Evolutionary conservation across 345 rosid genomes (phyloP).

Genomic region (Erysimum cheiranthoides): DNA sequence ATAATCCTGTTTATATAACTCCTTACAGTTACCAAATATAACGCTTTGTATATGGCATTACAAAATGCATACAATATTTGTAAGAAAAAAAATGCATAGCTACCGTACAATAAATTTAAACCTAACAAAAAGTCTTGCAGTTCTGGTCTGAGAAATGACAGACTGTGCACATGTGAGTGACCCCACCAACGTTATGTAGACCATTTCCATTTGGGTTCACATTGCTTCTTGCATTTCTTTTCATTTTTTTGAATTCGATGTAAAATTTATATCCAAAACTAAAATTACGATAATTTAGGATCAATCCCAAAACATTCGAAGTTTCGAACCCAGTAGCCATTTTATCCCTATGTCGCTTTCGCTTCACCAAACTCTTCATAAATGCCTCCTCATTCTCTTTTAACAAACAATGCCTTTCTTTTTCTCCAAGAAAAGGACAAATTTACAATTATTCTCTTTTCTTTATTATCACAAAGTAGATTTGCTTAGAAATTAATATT

Average conservation of each 20-base stretch:
- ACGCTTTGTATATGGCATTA: background rate
- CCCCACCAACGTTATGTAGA: conserved; percentile 36
- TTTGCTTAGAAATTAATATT: background rate
- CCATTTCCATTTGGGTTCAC: conserved; percentile 29
- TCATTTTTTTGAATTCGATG: background rate
- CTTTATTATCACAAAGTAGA: background rate
- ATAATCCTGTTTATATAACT: no score
- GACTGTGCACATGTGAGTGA: conserved; percentile 45
- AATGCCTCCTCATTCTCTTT: background rate
- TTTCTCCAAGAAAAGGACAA: conserved; percentile 29
- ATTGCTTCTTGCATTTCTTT: background rate
- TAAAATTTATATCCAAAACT: background rate
- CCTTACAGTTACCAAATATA: background rate
- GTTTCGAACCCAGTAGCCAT: background rate
- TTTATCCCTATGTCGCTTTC: conserved; percentile 18
- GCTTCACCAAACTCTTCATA: conserved; percentile 9
- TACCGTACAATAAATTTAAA: conserved; percentile 20
- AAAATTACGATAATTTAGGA: background rate
- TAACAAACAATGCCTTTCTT: conserved; percentile 27
- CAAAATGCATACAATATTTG: background rate
- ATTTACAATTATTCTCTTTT: background rate
- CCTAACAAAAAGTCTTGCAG: conserved; percentile 11
- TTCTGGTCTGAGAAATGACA: conserved; percentile 37
- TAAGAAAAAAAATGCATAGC: background rate
- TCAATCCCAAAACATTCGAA: conserved; percentile 6